These are phyloP conservation scores for Candida anglica DNA, from an alignment of 805 yeast genomes.

Conservation along the genomic window DNA sequence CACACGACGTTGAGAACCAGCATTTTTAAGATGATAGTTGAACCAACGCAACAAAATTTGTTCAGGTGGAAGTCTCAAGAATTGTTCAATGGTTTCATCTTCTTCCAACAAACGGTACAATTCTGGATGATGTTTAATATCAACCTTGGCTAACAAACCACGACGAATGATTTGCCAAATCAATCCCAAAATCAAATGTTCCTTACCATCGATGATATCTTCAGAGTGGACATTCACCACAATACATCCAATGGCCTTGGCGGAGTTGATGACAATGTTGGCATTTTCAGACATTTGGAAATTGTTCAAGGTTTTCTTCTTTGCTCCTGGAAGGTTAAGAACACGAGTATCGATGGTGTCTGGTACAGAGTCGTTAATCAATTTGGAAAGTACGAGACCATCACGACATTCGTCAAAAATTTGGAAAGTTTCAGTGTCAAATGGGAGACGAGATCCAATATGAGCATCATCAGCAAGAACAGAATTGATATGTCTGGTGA, in stretches of 20 bases:
- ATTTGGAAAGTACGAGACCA: constrained; percentile 86
- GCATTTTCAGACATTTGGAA: constrained; percentile 97
- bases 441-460: constrained; percentile 80
- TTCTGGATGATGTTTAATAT: constrained; percentile 94
- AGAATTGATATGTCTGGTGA: constrained; percentile 91
- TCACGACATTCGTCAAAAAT: constrained; percentile 95
- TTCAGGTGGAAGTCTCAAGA: constrained; percentile 94
- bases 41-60: constrained; percentile 96
- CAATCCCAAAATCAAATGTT: constrained; percentile 84
- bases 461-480: constrained; percentile 87
- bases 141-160: constrained; percentile 91
- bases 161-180: constrained; percentile 98
- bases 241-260: constrained; percentile 97
- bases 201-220: constrained; percentile 91
- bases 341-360: constrained; percentile 98
- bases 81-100: constrained; percentile 96
- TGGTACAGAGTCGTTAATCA: constrained; percentile 96
- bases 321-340: constrained; percentile 73
- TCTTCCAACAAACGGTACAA: constrained; percentile 91
- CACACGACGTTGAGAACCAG: constrained; percentile 84
- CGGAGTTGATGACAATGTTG: constrained; percentile 95
- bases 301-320: constrained; percentile 77
- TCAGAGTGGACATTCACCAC: constrained; percentile 97
- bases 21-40: constrained; percentile 91
- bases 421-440: constrained; percentile 92